These are phyloP conservation scores for Aurifilum marmelostoma DNA, from an alignment of 2,329 filamentous ascomycete species.

Conservation along the genomic window DNA sequence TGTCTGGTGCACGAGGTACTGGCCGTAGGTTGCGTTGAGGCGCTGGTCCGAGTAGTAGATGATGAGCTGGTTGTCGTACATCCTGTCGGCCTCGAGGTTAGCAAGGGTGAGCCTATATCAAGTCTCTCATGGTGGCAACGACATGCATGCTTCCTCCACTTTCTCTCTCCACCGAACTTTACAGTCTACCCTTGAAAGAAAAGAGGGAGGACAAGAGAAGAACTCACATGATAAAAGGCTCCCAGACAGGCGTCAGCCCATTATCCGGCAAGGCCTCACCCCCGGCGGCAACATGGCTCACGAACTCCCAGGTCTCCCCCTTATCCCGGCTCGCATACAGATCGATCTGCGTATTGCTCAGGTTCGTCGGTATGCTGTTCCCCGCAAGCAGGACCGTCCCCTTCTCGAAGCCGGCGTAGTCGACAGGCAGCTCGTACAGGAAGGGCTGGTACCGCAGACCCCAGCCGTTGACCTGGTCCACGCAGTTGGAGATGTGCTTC, in stretches of 20 bases:
- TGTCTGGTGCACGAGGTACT: slow-evolving; percentile 69
- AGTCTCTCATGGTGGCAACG: neutral
- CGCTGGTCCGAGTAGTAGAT: slow-evolving; percentile 75
- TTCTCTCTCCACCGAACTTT: too few relatives aligned
- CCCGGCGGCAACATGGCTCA: slow-evolving; percentile 66
- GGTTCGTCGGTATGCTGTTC: slow-evolving; percentile 58
- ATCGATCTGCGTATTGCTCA: slow-evolving; percentile 68
- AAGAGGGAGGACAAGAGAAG: too few relatives aligned
- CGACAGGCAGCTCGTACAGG: slow-evolving; percentile 64
- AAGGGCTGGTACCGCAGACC: slow-evolving; percentile 73
- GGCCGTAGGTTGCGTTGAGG: slow-evolving; percentile 61
- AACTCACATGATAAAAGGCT: slow-evolving; percentile 63
- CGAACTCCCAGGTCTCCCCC: slow-evolving; percentile 67
- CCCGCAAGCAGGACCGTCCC: slow-evolving; percentile 68
- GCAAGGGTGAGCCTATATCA: neutral
- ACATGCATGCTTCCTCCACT: too few relatives aligned
- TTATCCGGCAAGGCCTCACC: slow-evolving; percentile 66
- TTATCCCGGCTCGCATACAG: slow-evolving; percentile 67
- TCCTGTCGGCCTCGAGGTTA: slow-evolving; percentile 38
- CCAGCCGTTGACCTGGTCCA: slow-evolving; percentile 66
- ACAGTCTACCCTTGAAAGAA: too few relatives aligned
- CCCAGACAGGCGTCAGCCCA: slow-evolving; percentile 71
- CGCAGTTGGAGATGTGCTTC: slow-evolving; percentile 64
- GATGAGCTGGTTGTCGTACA: slow-evolving; percentile 61
- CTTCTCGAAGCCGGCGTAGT: slow-evolving; percentile 59